A percentile compares a stretch with the other conserved stretches of the same genome.
phyloP scores from a whole-genome alignment of 139 green algal genomes.

The Microglena sp. region DNA sequence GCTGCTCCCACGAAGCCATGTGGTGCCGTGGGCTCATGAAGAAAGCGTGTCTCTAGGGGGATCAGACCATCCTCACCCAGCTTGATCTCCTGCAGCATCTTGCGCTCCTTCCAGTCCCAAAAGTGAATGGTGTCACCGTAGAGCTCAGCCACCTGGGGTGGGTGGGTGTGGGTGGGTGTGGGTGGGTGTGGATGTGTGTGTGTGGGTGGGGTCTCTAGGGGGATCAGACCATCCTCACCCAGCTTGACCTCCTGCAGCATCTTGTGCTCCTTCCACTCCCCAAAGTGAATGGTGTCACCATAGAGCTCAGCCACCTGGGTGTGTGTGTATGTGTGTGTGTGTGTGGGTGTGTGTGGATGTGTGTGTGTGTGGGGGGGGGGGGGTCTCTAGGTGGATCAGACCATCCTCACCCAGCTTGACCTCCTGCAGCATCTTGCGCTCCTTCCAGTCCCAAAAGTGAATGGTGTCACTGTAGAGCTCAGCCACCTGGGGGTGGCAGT shows the following conservation, averaged over 20 bases:
- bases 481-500: no score
- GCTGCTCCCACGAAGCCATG: slow-evolving; percentile 63
- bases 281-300: slow-evolving; percentile 58
- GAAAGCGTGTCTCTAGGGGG: slow-evolving; percentile 56
- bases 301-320: no score
- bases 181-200: neutral
- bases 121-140: slow-evolving; percentile 63
- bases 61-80: slow-evolving; percentile 65
- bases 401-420: slow-evolving; percentile 62
- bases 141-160: slow-evolving; percentile 22
- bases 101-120: slow-evolving; percentile 60
- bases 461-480: no score
- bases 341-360: no score
- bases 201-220: slow-evolving; percentile 42
- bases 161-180: slow-evolving; percentile 25
- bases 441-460: slow-evolving; percentile 68
- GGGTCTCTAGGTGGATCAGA: slow-evolving; percentile 72
- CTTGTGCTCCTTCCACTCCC: slow-evolving; percentile 54
- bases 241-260: slow-evolving; percentile 57
- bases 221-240: slow-evolving; percentile 60
- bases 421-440: slow-evolving; percentile 39
- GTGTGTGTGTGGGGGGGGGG: no score
- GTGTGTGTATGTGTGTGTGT: no score
- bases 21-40: slow-evolving; percentile 56
- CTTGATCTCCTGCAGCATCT: slow-evolving; percentile 48